phyloP scores from a whole-genome alignment of 306 rosid genomes.

The Arachis stenosperma region DNA sequence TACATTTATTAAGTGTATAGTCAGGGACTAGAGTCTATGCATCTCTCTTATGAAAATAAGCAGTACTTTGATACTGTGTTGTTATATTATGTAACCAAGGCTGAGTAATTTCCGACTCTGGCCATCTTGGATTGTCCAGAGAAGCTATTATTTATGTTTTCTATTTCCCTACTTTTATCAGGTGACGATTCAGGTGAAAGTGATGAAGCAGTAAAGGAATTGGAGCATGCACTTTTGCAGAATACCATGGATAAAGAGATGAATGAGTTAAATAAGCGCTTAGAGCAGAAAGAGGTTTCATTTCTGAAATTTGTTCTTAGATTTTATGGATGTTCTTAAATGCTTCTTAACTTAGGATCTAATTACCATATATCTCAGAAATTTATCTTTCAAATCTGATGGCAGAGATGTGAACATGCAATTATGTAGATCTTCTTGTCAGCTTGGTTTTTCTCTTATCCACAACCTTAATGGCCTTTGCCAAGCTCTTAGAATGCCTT shows the following conservation, averaged over 20 bases:
- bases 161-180: slow-evolving; percentile 37
- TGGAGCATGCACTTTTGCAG: slow-evolving; percentile 70
- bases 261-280: slow-evolving; percentile 70
- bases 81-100: neutral
- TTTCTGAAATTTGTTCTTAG: slow-evolving; percentile 30
- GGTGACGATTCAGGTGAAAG: slow-evolving; percentile 60
- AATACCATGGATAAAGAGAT: slow-evolving; percentile 77
- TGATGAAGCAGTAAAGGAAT: slow-evolving; percentile 64
- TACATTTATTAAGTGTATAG: slow-evolving; percentile 3
- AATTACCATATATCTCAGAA: neutral
- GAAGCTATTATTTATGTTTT: neutral
- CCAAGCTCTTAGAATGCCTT: neutral
- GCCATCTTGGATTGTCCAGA: no score
- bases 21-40: neutral
- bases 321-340: slow-evolving; percentile 11
- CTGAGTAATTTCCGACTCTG: no score
- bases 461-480: slow-evolving; percentile 2
- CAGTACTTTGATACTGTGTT: slow-evolving; percentile 8
- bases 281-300: slow-evolving; percentile 85
- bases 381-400: slow-evolving; percentile 16
- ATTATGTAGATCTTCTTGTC: neutral
- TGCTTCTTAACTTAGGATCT: slow-evolving; percentile 17
- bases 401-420: slow-evolving; percentile 16
- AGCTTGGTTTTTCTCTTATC: neutral
- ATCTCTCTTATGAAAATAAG: slow-evolving; percentile 25